Evolutionary conservation across 2,329 filamentous ascomycete species (phyloP).

Genomic region (Cercospora brassicicola): DNA sequence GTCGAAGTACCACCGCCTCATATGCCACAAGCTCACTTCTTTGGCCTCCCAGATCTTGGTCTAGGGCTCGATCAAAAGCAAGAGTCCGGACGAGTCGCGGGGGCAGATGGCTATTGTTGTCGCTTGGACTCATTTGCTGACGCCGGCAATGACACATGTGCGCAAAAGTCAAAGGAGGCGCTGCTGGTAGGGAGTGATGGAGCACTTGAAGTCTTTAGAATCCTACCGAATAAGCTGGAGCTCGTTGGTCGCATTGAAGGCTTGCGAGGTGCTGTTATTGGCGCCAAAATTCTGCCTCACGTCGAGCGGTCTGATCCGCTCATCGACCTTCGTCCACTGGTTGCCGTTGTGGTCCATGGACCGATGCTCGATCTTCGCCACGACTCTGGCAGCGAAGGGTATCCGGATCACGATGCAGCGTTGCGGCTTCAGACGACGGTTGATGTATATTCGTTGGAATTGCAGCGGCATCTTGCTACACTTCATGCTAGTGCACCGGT

Average conservation of each 20-base stretch:
- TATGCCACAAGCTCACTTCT: conserved; percentile 40
- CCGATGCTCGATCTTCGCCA: conserved; percentile 58
- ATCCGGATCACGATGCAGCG: conserved; percentile 39
- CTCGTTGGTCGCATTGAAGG: conserved; percentile 70
- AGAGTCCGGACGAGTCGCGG: conserved; percentile 40
- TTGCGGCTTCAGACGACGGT: conserved; percentile 81
- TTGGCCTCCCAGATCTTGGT: conserved; percentile 36
- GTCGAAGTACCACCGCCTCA: conserved; percentile 39
- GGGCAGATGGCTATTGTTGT: conserved; percentile 68
- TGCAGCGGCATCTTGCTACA: conserved; percentile 68
- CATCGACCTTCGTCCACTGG: conserved; percentile 64
- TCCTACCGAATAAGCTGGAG: conserved; percentile 71
- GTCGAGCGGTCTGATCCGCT: conserved; percentile 53
- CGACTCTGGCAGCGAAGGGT: conserved; percentile 34
- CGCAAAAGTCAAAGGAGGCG: conserved; percentile 58
- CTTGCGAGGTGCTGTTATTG: conserved; percentile 73
- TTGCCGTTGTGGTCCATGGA: conserved; percentile 79
- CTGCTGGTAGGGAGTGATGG: conserved; percentile 78
- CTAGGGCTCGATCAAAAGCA: conserved; percentile 29
- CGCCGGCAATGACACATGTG: conserved; percentile 48
- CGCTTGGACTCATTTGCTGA: conserved; percentile 71
- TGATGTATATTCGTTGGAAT: conserved; percentile 81
- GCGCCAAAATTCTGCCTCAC: conserved; percentile 80
- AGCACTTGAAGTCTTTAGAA: conserved; percentile 70
- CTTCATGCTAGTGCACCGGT: conserved; percentile 70